A percentile compares a stretch with the other conserved stretches of the same genome.
Conservation (phyloP, 768 basidiomycete genomes). For the Calocybe indica region DNA sequence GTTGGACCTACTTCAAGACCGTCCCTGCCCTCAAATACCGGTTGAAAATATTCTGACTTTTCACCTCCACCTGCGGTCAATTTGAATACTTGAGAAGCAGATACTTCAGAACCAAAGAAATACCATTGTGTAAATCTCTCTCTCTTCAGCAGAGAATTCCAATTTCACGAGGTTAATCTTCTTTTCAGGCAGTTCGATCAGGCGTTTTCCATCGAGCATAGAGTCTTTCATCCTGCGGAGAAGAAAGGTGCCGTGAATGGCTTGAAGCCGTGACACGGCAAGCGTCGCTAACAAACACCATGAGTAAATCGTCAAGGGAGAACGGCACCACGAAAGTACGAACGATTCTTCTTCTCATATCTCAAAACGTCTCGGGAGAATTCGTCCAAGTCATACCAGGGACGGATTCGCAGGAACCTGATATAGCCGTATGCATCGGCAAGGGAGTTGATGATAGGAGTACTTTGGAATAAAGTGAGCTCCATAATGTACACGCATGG, state of each 20-base stretch:
- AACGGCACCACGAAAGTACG: constrained; percentile 9
- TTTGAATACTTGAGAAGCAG: not conserved
- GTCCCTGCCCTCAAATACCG: constrained; percentile 55
- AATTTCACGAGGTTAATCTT: constrained; percentile 43
- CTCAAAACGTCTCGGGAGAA: constrained; percentile 32
- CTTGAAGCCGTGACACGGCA: constrained; percentile 55
- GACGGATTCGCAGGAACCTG: constrained; percentile 36
- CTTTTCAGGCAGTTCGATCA: constrained; percentile 63
- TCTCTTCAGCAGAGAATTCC: constrained; percentile 55
- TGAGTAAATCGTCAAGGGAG: not conserved
- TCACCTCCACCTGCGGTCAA: constrained; percentile 39
- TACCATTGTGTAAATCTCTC: constrained; percentile 56
- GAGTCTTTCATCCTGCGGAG: constrained; percentile 62
- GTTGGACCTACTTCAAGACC: constrained; percentile 49
- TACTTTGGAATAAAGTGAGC: constrained; percentile 24
- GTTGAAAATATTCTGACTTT: constrained; percentile 59
- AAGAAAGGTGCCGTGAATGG: constrained; percentile 46
- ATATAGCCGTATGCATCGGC: constrained; percentile 46
- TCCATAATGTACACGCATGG: not conserved
- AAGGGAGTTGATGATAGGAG: constrained; percentile 60
- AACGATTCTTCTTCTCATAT: constrained; percentile 48
- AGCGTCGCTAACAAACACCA: constrained; percentile 32
- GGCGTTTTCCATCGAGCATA: constrained; percentile 55
- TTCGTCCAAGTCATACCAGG: constrained; percentile 41
- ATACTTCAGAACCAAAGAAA: not conserved